A percentile compares a stretch with the other conserved stretches of the same genome.
Conservation (phyloP, 2,329 filamentous ascomycete genomes). For the Alternaria atra region DNA sequence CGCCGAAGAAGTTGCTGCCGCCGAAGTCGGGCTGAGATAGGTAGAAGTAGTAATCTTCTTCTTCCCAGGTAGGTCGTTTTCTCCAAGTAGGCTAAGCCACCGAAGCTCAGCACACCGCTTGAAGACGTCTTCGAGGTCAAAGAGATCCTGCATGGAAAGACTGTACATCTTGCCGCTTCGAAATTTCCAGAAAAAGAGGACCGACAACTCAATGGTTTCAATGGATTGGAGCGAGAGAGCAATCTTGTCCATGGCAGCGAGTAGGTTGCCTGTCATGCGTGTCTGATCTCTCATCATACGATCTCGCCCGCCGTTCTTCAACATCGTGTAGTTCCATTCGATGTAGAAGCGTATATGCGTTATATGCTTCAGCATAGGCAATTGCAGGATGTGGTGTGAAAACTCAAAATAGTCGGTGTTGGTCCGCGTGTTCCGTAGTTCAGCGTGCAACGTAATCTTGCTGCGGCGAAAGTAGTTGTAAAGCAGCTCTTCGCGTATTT, state of each 20-base stretch:
- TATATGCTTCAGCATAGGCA: slow-evolving; percentile 40
- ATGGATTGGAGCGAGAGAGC: slow-evolving; percentile 33
- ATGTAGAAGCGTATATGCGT: slow-evolving; percentile 47
- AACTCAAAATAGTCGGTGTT: slow-evolving; percentile 47
- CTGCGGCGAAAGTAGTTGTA: slow-evolving; percentile 38
- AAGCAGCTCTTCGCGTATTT: slow-evolving; percentile 43
- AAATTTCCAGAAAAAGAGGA: slow-evolving; percentile 49
- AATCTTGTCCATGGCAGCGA: slow-evolving; percentile 45
- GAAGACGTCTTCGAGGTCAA: slow-evolving; percentile 47
- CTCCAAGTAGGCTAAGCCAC: slow-evolving; percentile 42
- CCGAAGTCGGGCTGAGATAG: slow-evolving; percentile 26
- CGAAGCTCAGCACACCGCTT: slow-evolving; percentile 44
- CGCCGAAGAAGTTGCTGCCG: slow-evolving; percentile 19
- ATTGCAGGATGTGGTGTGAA: slow-evolving; percentile 44
- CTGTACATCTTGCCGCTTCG: slow-evolving; percentile 44
- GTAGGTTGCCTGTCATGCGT: slow-evolving; percentile 42
- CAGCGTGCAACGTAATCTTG: slow-evolving; percentile 46
- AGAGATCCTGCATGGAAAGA: slow-evolving; percentile 48
- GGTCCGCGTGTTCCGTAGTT: slow-evolving; percentile 41
- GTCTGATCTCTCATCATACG: slow-evolving; percentile 39
- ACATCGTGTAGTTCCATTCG: slow-evolving; percentile 47
- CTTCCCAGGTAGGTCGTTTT: slow-evolving; percentile 28
- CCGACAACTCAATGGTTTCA: slow-evolving; percentile 42
- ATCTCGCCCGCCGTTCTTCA: slow-evolving; percentile 27
- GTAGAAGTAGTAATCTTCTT: slow-evolving; percentile 11